phyloP scores from a whole-genome alignment of 495 filamentous ascomycete genomes.

The Penicillium verhagenii region DNA sequence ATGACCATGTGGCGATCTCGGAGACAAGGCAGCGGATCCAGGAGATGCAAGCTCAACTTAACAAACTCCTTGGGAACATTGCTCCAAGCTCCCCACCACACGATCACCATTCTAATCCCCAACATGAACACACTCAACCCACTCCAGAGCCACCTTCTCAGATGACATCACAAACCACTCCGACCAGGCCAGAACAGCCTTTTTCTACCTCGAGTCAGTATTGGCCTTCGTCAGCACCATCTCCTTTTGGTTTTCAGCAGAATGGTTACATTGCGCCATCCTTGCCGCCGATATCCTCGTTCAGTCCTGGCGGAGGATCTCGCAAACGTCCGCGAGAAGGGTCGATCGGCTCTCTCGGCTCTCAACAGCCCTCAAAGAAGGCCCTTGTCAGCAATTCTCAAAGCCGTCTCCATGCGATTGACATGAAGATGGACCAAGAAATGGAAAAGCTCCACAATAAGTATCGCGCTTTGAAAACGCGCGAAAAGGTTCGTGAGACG shows the following conservation, averaged over 20 bases:
- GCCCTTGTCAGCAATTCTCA: not conserved
- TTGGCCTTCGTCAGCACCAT: slow-evolving; percentile 21
- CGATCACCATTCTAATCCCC: not conserved
- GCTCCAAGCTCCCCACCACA: not conserved
- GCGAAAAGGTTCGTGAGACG: slow-evolving; percentile 1
- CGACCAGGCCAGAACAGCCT: not conserved
- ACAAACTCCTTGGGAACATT: slow-evolving; percentile 8
- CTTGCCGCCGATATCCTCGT: not conserved
- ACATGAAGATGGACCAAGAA: slow-evolving; percentile 1
- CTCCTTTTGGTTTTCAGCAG: slow-evolving; percentile 11
- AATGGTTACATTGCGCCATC: not conserved
- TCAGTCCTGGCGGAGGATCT: not conserved
- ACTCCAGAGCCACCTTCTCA: not conserved
- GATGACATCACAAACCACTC: not conserved
- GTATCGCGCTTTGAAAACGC: slow-evolving; percentile 5
- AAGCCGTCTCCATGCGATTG: slow-evolving; percentile 10
- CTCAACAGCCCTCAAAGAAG: slow-evolving; percentile 15
- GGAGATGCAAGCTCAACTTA: slow-evolving; percentile 7
- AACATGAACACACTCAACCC: not conserved
- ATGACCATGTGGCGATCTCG: slow-evolving; percentile 10
- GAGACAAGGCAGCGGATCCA: slow-evolving; percentile 11
- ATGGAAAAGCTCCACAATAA: slow-evolving; percentile 1
- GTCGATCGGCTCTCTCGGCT: slow-evolving; percentile 9
- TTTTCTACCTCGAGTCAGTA: not conserved
- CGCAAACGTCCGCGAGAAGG: slow-evolving; percentile 24